These are phyloP conservation scores for Podospora appendiculata DNA, from an alignment of 495 filamentous ascomycete genomes.

Conservation along the genomic window DNA sequence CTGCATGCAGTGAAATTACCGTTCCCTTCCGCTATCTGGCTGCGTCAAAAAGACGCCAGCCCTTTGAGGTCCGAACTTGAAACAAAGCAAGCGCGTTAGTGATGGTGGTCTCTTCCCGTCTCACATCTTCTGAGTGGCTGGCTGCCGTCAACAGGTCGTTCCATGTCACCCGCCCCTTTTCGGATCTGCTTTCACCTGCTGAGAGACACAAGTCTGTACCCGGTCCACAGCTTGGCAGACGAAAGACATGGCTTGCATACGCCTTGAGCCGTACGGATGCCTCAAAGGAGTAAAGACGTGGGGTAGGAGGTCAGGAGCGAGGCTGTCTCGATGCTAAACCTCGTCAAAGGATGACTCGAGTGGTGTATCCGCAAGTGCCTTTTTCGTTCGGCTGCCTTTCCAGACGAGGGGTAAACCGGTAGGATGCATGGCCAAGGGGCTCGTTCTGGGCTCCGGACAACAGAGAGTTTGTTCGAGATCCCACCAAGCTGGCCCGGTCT, in stretches of 20 bases:
- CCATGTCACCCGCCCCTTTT: no score
- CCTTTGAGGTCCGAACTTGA: constrained; percentile 16
- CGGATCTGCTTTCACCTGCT: no score
- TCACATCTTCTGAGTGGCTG: constrained; percentile 4
- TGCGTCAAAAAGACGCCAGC: constrained; percentile 16
- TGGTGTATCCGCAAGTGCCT: no score
- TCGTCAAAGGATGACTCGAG: neutral
- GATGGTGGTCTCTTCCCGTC: constrained; percentile 4
- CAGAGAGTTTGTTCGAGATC: constrained; percentile 7
- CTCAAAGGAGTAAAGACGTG: constrained; percentile 11
- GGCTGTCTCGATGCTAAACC: constrained; percentile 1
- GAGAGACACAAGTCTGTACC: no score
- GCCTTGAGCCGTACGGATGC: constrained; percentile 8
- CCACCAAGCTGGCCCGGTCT: constrained; percentile 1
- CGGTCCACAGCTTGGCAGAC: neutral
- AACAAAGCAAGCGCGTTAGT: constrained; percentile 27
- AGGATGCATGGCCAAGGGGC: neutral
- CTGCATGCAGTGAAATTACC: no score
- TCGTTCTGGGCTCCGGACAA: neutral
- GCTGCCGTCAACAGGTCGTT: neutral
- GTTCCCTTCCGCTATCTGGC: neutral
- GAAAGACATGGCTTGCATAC: constrained; percentile 14
- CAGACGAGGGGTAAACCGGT: constrained; percentile 1
- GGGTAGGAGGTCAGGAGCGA: constrained; percentile 4
- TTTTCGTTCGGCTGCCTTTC: neutral